Base-by-base conservation (phyloP, 148 eudicot species). In the Dysphania ambrosioides region DNA sequence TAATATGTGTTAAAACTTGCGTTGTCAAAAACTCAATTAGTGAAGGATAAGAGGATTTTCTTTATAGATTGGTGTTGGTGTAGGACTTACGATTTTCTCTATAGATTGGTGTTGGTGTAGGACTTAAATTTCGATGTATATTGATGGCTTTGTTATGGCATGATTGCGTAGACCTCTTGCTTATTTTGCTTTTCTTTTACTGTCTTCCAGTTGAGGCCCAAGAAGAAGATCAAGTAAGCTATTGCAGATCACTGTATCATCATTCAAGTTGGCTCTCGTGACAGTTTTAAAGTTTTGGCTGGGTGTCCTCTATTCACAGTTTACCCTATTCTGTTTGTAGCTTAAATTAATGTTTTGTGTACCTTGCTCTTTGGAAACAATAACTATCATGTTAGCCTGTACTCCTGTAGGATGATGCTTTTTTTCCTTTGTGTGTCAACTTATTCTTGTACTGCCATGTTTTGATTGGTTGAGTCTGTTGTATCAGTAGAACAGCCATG, bases 221-320 rank as follows among this genome's bases (percentile, higher is more conserved):
- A 72, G 80, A 78, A 71, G 75, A 78, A 78, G 80, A 78, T 71
- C 64, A 72, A 78, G 76, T 72, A 72, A 38, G 30, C 60, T 56
- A 10, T 30, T 62, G 67, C 76, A 29, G 68, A 41, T 44, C 3
- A 11, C 26, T 62, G 63, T 32, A 61, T 31, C 75, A 71, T 71
- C 70, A 38, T 72, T 72, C 30, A 21, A 58, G 66, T 40, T 40
- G 38, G 66, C 32, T 40, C 24, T 35, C 35, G 8, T 34, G 65
- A 44, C 15, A 34, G 65, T n/a, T n/a, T 35, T 15, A 31, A 71
- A 72, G 66, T 72, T 73, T 73, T 73, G 63, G 64, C 21, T 26
- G 29, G n/a, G 53, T 38, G 8, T 71, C 15, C 16, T 38, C 35
- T 30, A 7, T 6, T 44, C 19, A 27, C 44, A 31, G 53, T 42